Conservation (phyloP, 1,284 basidiomycete genomes). For the Athelia psychrophila region DNA sequence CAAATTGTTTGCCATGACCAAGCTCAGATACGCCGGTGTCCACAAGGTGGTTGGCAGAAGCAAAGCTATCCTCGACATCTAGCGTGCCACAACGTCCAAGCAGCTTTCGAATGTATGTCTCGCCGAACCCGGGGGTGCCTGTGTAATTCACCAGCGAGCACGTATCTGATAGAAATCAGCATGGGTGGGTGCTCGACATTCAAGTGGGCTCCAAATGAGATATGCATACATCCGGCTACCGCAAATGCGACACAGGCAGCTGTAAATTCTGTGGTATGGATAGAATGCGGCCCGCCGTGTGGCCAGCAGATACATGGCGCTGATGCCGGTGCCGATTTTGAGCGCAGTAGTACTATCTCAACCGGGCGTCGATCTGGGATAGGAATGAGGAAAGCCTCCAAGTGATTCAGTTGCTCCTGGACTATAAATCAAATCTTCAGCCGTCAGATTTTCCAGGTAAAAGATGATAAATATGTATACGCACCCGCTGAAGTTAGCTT, state of each 20-base stretch:
- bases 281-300: constrained; percentile 70
- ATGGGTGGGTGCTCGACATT: constrained; percentile 33
- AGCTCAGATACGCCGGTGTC: constrained; percentile 43
- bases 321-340: constrained; percentile 11
- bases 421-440: constrained; percentile 28
- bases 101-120: constrained; percentile 38
- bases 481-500: constrained; percentile 35
- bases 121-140: constrained; percentile 56
- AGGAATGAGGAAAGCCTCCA: constrained; percentile 39
- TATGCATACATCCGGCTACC: constrained; percentile 56
- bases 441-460: too few species aligned
- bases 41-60: constrained; percentile 47
- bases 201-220: constrained; percentile 1
- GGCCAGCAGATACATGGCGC: constrained; percentile 48
- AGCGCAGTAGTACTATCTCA: constrained; percentile 50
- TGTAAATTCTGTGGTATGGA: constrained; percentile 45
- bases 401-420: constrained; percentile 31
- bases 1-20: constrained; percentile 47
- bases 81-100: constrained; percentile 61
- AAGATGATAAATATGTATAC: constrained; percentile 12
- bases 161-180: constrained; percentile 38
- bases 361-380: constrained; percentile 46
- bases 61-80: constrained; percentile 67
- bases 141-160: constrained; percentile 68
- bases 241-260: constrained; percentile 43